Percentiles rank a stretch among this genome's conserved stretches.
Conservation (phyloP, 768 basidiomycete genomes). For the Jaapia argillacea region DNA sequence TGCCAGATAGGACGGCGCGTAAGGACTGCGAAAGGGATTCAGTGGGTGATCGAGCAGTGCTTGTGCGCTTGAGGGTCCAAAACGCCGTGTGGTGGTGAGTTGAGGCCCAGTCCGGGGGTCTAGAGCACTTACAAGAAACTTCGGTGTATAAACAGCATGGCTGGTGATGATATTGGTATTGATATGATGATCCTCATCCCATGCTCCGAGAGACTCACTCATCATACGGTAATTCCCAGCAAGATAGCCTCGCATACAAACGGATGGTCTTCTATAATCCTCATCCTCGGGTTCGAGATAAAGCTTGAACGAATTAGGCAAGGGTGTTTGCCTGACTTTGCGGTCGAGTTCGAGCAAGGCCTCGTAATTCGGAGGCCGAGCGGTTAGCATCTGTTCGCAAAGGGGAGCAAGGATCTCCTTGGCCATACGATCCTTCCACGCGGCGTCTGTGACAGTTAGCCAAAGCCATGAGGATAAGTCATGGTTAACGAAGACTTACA, state of each 20-base stretch:
- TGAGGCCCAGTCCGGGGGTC: too few species aligned
- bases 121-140: slow-evolving; percentile 40
- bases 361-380: slow-evolving; percentile 34
- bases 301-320: slow-evolving; percentile 29
- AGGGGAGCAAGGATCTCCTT: slow-evolving; percentile 37
- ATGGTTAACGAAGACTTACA: slow-evolving; percentile 24
- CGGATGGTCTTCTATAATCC: slow-evolving; percentile 33
- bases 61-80: slow-evolving; percentile 23
- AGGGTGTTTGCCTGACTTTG: slow-evolving; percentile 35
- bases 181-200: not conserved
- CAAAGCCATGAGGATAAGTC: not conserved
- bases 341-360: slow-evolving; percentile 41
- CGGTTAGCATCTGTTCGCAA: slow-evolving; percentile 36
- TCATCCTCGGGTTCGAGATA: slow-evolving; percentile 21
- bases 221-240: slow-evolving; percentile 41
- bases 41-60: slow-evolving; percentile 43
- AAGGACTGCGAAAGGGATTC: slow-evolving; percentile 44
- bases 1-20: slow-evolving; percentile 45
- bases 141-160: slow-evolving; percentile 44
- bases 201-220: slow-evolving; percentile 20
- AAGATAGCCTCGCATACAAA: slow-evolving; percentile 38
- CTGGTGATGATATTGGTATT: slow-evolving; percentile 16
- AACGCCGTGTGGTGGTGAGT: not conserved
- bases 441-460: slow-evolving; percentile 30
- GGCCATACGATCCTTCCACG: slow-evolving; percentile 39